A percentile compares a stretch with the other conserved stretches of the same genome.
These are phyloP conservation scores for Priceomyces castillae DNA, from an alignment of 805 yeast genomes.

Conservation along the genomic window DNA sequence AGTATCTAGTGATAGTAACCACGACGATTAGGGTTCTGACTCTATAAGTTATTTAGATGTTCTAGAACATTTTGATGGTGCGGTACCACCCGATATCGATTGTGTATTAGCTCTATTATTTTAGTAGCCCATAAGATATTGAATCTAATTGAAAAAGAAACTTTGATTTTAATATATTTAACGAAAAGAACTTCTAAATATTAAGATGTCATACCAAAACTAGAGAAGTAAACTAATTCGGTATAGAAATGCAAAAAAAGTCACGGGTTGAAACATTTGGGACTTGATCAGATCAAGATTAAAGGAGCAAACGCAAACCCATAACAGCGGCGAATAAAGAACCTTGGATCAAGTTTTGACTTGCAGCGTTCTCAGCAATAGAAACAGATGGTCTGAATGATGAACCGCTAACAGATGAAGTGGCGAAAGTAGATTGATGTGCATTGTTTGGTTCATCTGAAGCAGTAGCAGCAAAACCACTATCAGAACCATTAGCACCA, in stretches of 20 bases:
- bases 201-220: neutral
- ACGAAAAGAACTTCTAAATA: no score
- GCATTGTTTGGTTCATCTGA: constrained; percentile 1
- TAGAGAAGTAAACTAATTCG: neutral
- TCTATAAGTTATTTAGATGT: constrained; percentile 6
- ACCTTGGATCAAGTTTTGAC: constrained; percentile 11
- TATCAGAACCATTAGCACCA: no score
- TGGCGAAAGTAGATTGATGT: neutral
- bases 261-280: no score
- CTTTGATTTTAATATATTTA: neutral
- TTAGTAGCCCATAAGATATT: neutral
- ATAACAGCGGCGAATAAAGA: constrained; percentile 25
- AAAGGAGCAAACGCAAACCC: constrained; percentile 13
- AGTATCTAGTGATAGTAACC: neutral
- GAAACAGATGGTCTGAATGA: constrained; percentile 23
- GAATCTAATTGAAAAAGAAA: neutral
- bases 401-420: neutral
- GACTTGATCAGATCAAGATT: no score
- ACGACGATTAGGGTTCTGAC: neutral
- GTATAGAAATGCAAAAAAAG: no score
- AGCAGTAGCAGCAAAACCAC: constrained; percentile 1
- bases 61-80: constrained; percentile 9
- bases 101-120: neutral
- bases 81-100: constrained; percentile 16
- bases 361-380: constrained; percentile 28